Percentiles rank a stretch among this genome's conserved stretches.
Evolutionary conservation across 257 asterid species (phyloP).

Genomic region (Nicotiana otophora): DNA sequence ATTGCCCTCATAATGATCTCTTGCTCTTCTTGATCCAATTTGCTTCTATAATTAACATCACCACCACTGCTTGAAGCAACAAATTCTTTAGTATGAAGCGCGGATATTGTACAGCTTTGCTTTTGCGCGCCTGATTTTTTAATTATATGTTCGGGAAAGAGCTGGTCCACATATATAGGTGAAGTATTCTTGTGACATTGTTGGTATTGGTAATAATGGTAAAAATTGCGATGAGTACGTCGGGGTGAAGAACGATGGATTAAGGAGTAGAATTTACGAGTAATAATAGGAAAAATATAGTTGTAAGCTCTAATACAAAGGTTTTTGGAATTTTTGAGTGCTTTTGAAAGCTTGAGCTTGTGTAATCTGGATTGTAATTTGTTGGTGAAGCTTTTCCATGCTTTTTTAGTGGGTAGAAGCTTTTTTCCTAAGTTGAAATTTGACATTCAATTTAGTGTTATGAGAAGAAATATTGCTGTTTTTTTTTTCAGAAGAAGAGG

Average conservation of each 20-base stretch:
- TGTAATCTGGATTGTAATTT: slow-evolving; percentile 22
- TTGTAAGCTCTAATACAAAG: slow-evolving; percentile 3
- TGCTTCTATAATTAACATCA: no score
- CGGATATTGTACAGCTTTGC: no score
- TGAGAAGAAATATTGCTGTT: neutral
- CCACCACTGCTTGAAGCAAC: slow-evolving; percentile 20
- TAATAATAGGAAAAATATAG: slow-evolving; percentile 13
- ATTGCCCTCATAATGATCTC: no score
- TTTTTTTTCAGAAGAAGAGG: slow-evolving; percentile 3
- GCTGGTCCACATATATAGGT: slow-evolving; percentile 29
- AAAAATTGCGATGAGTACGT: neutral
- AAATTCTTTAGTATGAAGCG: slow-evolving; percentile 4
- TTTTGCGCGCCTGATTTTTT: neutral
- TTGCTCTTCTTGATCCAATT: no score
- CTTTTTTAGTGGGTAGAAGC: slow-evolving; percentile 30
- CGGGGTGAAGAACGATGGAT: neutral
- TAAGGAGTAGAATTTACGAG: slow-evolving; percentile 12
- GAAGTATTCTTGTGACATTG: slow-evolving; percentile 5
- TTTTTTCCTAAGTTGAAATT: slow-evolving; percentile 28
- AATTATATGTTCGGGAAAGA: slow-evolving; percentile 19
- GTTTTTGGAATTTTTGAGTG: slow-evolving; percentile 22
- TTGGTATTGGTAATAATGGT: slow-evolving; percentile 5
- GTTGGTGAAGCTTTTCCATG: slow-evolving; percentile 31
- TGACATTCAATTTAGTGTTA: slow-evolving; percentile 25
- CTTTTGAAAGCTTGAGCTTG: slow-evolving; percentile 18